phyloP scores from a whole-genome alignment of 805 yeast genomes.

The Yamadazyma insecticola region DNA sequence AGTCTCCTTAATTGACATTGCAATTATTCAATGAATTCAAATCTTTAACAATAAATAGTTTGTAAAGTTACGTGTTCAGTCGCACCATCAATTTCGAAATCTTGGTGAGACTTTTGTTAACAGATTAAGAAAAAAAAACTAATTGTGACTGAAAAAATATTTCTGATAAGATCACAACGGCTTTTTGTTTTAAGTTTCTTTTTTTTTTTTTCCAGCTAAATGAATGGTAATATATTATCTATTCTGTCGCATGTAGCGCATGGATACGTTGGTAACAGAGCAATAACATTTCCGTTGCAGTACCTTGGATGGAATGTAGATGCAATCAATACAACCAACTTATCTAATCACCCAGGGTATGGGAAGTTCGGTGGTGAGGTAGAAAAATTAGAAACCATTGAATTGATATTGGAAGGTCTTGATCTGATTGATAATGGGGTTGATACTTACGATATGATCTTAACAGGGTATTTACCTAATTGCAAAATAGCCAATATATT shows the following conservation, averaged over 20 bases:
- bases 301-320: slow-evolving; percentile 68
- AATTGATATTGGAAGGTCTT: slow-evolving; percentile 27
- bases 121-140: too few relatives aligned
- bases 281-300: slow-evolving; percentile 62
- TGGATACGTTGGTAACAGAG: slow-evolving; percentile 70
- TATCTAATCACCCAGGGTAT: slow-evolving; percentile 70
- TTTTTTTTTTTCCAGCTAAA: neutral
- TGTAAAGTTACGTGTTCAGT: too few relatives aligned
- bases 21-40: neutral
- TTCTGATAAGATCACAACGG: neutral
- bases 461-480: slow-evolving; percentile 79
- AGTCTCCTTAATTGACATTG: slow-evolving; percentile 30
- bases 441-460: slow-evolving; percentile 51
- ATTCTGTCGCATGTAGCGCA: slow-evolving; percentile 70
- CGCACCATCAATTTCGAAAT: too few relatives aligned
- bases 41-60: too few relatives aligned
- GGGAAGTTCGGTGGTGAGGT: slow-evolving; percentile 50
- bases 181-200: too few relatives aligned
- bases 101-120: too few relatives aligned
- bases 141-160: too few relatives aligned
- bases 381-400: slow-evolving; percentile 28
- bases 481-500: slow-evolving; percentile 41
- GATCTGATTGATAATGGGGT: slow-evolving; percentile 28
- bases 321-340: slow-evolving; percentile 58
- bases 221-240: slow-evolving; percentile 32